Evolutionary conservation across 176 grass and related monocot species (phyloP).

Genomic region (Oropetium thomaeum): DNA sequence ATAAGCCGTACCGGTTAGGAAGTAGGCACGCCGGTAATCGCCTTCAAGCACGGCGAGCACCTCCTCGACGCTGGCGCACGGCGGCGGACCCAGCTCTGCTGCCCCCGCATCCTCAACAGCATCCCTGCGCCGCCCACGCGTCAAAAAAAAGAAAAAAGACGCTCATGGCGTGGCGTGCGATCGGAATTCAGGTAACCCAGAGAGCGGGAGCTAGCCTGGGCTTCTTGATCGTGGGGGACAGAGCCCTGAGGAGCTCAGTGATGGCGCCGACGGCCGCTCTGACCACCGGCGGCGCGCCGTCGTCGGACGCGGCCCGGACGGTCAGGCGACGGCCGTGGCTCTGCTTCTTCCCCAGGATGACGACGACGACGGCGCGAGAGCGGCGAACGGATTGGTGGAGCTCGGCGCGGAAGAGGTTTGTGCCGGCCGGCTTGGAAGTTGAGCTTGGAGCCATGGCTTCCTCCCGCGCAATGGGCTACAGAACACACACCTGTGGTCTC

Average conservation of each 20-base stretch:
- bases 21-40: slow-evolving; percentile 77
- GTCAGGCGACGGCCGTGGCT: neutral
- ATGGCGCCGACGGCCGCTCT: slow-evolving; percentile 41
- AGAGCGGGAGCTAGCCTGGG: slow-evolving; percentile 4
- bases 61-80: slow-evolving; percentile 50
- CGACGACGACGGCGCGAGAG: neutral
- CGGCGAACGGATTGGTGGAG: neutral
- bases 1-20: slow-evolving; percentile 64
- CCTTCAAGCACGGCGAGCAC: slow-evolving; percentile 56
- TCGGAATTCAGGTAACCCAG: neutral
- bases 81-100: slow-evolving; percentile 7
- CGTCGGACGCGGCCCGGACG: slow-evolving; percentile 23
- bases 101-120: neutral
- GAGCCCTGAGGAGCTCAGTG: slow-evolving; percentile 64
- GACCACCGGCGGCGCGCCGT: slow-evolving; percentile 19
- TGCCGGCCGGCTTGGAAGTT: neutral
- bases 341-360: neutral
- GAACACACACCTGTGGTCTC: neutral
- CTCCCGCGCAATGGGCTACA: neutral
- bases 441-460: slow-evolving; percentile 28
- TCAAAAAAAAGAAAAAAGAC: neutral
- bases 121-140: slow-evolving; percentile 28
- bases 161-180: neutral
- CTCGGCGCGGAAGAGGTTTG: no score
- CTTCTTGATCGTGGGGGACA: slow-evolving; percentile 51